A percentile compares a stretch with the other conserved stretches of the same genome.
Evolutionary conservation across 1,284 basidiomycete species (phyloP).

Genomic region (Stereum hirsutum): DNA sequence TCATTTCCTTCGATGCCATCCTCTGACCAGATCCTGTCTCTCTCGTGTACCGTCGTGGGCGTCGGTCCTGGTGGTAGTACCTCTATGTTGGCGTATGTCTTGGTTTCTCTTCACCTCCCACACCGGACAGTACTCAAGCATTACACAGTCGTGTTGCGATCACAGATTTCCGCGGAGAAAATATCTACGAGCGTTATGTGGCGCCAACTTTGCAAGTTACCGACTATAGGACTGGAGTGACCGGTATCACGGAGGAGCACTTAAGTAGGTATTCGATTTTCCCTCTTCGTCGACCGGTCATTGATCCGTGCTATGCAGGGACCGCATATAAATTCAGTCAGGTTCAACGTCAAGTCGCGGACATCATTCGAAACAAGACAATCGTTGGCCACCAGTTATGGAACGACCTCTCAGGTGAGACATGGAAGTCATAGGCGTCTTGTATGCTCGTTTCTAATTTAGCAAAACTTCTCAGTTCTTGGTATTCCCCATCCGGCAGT

Average conservation of each 20-base stretch:
- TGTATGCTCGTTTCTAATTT: conserved; percentile 5
- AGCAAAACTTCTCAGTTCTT: conserved; percentile 40
- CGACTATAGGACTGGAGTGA: conserved; percentile 64
- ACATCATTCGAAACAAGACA: conserved; percentile 54
- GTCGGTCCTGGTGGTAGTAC: conserved; percentile 69
- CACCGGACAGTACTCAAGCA: conserved; percentile 1
- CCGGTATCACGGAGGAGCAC: conserved; percentile 53
- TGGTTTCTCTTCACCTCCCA: background rate
- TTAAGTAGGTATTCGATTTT: conserved; percentile 18
- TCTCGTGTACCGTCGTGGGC: conserved; percentile 60
- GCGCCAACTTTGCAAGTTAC: conserved; percentile 60
- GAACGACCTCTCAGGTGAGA: conserved; percentile 66
- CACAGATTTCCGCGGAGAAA: conserved; percentile 51
- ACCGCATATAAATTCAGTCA: conserved; percentile 43
- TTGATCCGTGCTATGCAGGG: conserved; percentile 21
- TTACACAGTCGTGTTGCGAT: conserved; percentile 47
- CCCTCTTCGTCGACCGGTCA: background rate
- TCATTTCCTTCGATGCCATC: too few relatives aligned
- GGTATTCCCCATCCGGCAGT: conserved; percentile 75
- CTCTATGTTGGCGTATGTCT: conserved; percentile 58
- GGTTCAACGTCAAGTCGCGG: conserved; percentile 57
- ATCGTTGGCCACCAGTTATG: conserved; percentile 69
- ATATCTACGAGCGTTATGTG: conserved; percentile 54
- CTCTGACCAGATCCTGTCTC: background rate
- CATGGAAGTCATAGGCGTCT: background rate